Evolutionary conservation across 345 rosid species (phyloP).

Genomic region (Linum tenue): DNA sequence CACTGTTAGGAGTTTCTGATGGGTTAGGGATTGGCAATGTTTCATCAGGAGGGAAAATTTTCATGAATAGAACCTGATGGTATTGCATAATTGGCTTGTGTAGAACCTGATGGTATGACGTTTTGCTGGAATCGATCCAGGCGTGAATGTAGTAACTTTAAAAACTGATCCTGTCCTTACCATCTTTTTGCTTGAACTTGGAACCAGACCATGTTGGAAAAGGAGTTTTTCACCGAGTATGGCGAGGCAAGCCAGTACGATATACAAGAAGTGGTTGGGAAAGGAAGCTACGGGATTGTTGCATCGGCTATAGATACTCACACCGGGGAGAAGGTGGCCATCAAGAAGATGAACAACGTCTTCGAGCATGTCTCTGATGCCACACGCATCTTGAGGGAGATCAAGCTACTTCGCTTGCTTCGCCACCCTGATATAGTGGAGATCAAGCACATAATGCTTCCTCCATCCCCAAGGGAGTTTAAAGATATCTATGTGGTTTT

Average conservation of each 20-base stretch:
- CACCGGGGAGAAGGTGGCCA: slow-evolving; percentile 90
- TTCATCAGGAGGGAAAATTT: too few species aligned
- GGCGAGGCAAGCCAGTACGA: slow-evolving; percentile 96
- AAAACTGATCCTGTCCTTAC: not conserved
- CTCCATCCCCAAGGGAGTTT: slow-evolving; percentile 87
- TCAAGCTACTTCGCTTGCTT: slow-evolving; percentile 86
- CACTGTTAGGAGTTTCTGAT: not conserved
- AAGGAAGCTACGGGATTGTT: slow-evolving; percentile 96
- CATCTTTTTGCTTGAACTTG: not conserved
- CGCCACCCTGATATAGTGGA: slow-evolving; percentile 79
- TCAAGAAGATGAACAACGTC: slow-evolving; percentile 84
- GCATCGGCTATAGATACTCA: slow-evolving; percentile 90
- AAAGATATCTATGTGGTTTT: slow-evolving; percentile 90
- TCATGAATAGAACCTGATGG: not conserved
- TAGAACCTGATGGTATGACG: too few species aligned
- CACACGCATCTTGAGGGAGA: slow-evolving; percentile 83
- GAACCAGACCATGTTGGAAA: slow-evolving; percentile 56
- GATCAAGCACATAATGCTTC: slow-evolving; percentile 94
- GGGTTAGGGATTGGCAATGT: not conserved
- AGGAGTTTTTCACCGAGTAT: slow-evolving; percentile 87
- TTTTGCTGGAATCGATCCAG: too few species aligned
- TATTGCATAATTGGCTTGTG: not conserved
- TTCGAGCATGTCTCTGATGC: slow-evolving; percentile 96
- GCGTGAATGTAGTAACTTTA: too few species aligned
- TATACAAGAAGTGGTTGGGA: slow-evolving; percentile 87